A percentile compares a stretch with the other conserved stretches of the same genome.
Evolutionary conservation across 495 filamentous ascomycete species (phyloP).

Genomic region (Bathelium albidoporum): DNA sequence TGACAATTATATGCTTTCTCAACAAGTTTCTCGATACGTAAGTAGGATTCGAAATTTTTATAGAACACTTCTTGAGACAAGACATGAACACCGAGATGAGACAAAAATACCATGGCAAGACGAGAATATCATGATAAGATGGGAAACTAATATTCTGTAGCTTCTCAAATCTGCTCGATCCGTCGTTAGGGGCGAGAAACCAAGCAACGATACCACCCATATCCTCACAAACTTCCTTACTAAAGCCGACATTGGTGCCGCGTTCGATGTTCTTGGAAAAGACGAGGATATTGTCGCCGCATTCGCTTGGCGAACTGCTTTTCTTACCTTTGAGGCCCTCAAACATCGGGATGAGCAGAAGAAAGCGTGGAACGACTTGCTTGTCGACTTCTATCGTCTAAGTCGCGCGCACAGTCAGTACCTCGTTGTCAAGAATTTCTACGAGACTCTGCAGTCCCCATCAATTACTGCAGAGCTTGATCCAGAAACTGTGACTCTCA

Average conservation of each 20-base stretch:
- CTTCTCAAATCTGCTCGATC: constrained; percentile 55
- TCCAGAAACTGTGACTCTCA: constrained; percentile 38
- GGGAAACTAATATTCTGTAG: constrained; percentile 12
- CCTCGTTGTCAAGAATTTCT: constrained; percentile 60
- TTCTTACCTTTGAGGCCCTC: constrained; percentile 59
- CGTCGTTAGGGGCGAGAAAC: constrained; percentile 45
- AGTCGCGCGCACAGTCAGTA: constrained; percentile 61
- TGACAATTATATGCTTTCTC: constrained; percentile 70
- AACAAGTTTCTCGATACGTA: constrained; percentile 65
- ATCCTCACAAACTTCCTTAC: constrained; percentile 51
- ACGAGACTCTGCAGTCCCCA: constrained; percentile 50
- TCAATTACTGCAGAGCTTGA: constrained; percentile 40
- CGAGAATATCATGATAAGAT: constrained; percentile 6
- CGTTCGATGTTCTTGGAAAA: constrained; percentile 53
- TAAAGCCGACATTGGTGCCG: constrained; percentile 53
- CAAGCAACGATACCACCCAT: constrained; percentile 46
- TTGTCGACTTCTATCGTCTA: constrained; percentile 64
- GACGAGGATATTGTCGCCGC: constrained; percentile 56
- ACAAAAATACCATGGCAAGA: neutral
- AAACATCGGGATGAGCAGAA: constrained; percentile 62
- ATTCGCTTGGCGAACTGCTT: constrained; percentile 60
- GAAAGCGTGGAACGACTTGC: constrained; percentile 57
- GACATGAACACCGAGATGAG: constrained; percentile 9
- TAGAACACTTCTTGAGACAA: no score
- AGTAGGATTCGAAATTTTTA: no score